Percentiles rank a stretch among this genome's conserved stretches.
Conservation (phyloP, 148 eudicot genomes). For the Camellia lanceoleosa region DNA sequence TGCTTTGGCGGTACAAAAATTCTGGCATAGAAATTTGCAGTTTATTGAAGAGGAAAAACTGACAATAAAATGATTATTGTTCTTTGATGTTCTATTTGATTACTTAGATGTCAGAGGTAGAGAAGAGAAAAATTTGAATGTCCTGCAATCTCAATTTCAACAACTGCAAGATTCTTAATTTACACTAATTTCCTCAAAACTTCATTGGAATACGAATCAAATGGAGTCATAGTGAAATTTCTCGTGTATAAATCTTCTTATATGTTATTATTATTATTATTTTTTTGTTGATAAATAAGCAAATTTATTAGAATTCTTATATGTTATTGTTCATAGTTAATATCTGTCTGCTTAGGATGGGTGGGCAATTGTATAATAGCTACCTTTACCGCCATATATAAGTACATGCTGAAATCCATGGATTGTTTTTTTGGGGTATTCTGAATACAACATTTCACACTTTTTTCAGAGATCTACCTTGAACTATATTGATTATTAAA, state of each 20-base stretch:
- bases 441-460: not conserved
- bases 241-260: not conserved
- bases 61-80: not conserved
- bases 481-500: not conserved
- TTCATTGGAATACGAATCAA: not conserved
- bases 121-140: not conserved
- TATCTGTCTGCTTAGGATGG: not conserved
- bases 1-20: not conserved
- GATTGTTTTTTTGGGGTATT: not conserved
- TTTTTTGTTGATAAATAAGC: no score
- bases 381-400: not conserved
- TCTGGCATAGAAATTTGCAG: no score
- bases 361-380: not conserved
- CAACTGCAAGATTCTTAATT: not conserved
- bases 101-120: not conserved
- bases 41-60: not conserved
- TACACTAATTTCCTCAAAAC: no score
- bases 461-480: not conserved
- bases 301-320: no score
- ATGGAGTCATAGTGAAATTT: not conserved
- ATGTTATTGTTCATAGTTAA: no score
- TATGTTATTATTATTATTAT: no score
- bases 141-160: not conserved
- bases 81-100: not conserved
- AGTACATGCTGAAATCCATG: constrained; percentile 1